Evolutionary conservation across 192 early-diverging fungal species (phyloP).

Genomic region (Coemansia furcata): DNA sequence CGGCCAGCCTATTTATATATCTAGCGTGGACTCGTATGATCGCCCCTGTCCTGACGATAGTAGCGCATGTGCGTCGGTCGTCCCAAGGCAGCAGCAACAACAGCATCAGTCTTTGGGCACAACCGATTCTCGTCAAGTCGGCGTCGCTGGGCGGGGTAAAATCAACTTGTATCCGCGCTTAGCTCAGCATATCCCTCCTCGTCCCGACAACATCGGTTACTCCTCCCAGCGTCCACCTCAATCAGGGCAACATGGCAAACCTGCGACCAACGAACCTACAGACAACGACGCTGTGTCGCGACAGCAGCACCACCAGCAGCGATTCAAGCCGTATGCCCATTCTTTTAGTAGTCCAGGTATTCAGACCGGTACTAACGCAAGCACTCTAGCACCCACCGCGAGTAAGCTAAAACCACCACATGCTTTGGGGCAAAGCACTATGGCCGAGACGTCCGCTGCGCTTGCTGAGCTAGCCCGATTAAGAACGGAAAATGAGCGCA

Average conservation of each 20-base stretch:
- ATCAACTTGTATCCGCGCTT: slow-evolving; percentile 38
- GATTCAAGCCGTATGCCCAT: slow-evolving; percentile 12
- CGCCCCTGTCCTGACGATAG: not conserved
- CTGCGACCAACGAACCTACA: not conserved
- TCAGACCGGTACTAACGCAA: not conserved
- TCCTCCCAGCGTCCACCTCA: not conserved
- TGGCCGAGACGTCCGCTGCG: not conserved
- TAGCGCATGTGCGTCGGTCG: not conserved
- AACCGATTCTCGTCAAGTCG: not conserved
- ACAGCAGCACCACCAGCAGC: slow-evolving; percentile 9
- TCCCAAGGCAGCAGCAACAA: not conserved
- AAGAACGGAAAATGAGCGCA: slow-evolving; percentile 27
- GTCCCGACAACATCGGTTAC: not conserved
- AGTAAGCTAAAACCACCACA: not conserved
- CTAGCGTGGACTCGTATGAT: slow-evolving; percentile 22
- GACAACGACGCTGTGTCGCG: not conserved
- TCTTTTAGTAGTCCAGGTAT: not conserved
- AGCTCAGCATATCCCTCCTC: slow-evolving; percentile 37
- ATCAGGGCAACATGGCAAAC: not conserved
- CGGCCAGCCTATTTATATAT: slow-evolving; percentile 12
- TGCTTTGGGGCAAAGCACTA: not conserved
- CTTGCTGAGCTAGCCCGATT: slow-evolving; percentile 27
- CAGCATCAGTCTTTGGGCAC: not conserved
- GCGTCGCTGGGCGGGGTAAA: slow-evolving; percentile 11
- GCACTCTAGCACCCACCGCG: not conserved